These are phyloP conservation scores for Inga laurina DNA, from an alignment of 306 rosid species.

Conservation along the genomic window DNA sequence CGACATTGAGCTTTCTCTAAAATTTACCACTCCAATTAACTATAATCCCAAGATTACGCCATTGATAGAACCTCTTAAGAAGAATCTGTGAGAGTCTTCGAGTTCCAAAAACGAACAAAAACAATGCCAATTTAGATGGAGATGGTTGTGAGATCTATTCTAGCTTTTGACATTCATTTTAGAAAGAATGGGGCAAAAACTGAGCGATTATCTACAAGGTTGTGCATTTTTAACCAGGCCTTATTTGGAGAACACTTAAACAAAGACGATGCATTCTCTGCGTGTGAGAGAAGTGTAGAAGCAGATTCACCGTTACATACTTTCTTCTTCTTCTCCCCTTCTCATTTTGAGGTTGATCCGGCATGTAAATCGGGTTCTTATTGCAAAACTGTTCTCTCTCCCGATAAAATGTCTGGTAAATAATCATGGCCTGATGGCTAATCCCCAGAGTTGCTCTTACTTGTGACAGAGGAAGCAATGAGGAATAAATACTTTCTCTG, in stretches of 20 bases:
- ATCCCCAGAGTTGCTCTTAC: not conserved
- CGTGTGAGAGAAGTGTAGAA: not conserved
- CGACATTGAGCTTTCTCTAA: not conserved
- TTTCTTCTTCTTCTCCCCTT: no score
- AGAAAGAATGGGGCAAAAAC: not conserved
- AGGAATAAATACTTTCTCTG: not conserved
- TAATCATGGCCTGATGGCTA: not conserved
- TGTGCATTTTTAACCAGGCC: not conserved
- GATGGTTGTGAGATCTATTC: not conserved
- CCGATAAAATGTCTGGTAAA: not conserved
- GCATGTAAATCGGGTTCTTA: not conserved
- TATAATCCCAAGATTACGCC: not conserved
- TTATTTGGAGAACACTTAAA: not conserved
- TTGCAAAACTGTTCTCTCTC: not conserved
- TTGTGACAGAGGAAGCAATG: not conserved
- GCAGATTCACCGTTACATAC: not conserved
- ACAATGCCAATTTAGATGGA: not conserved
- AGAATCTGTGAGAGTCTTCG: not conserved
- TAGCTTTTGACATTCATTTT: not conserved
- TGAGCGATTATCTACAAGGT: not conserved
- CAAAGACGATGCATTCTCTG: not conserved
- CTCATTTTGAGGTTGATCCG: not conserved
- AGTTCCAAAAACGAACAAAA: not conserved
- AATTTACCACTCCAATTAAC: not conserved
- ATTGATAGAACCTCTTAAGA: not conserved